Base-by-base conservation (phyloP, 768 basidiomycete species). In the Trametes meyenii region DNA sequence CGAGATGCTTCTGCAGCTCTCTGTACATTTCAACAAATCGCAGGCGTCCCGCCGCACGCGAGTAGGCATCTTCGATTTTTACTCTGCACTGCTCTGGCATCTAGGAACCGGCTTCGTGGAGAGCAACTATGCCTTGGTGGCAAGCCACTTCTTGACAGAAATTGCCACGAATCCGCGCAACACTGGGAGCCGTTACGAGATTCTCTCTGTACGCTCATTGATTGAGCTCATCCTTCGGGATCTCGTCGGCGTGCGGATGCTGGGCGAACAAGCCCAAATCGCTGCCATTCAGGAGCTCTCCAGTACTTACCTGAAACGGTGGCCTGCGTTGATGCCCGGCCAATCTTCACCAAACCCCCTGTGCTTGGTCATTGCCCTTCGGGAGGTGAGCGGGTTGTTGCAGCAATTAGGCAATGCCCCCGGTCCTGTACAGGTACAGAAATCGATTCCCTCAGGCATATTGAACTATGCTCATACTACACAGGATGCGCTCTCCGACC, bases 221-320 rank as follows among this genome's bases (percentile, higher is more conserved):
- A 88, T 94, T 26, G 87, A 86, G 2, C 82, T 94, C 35, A 68
- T 98, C 12, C 75, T 98, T 29, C 80, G 94, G 52, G 93, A 97
- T 66, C 81, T 98, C 26, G 86, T 99, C 45, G 94, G 92, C 2
- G 86, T 90, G 1, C 78, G 96, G 61, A 88, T 97, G 82, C 75
- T 98, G 64, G 90, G 90, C 61, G 96, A 99, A 69, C 92, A 94
- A 70, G 96, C 90, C 0, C 96, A 98, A 74, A 96, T 98, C 48
- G 78, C 80, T 26, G 96, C 96, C 2, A 91, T 97, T 36, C 87
- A 91, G 67, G 96, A 97, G 66, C 77, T 97, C 43, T 87, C 92
- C 0, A 87, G 80, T 38, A 79, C 83, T 4, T 97, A 94, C 71
- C 77, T 97, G 61, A 94, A 91, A 73, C 83, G 92, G 54, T 98